Base-by-base conservation (phyloP, 768 basidiomycete genomes). In the Suillus clintonianus region DNA sequence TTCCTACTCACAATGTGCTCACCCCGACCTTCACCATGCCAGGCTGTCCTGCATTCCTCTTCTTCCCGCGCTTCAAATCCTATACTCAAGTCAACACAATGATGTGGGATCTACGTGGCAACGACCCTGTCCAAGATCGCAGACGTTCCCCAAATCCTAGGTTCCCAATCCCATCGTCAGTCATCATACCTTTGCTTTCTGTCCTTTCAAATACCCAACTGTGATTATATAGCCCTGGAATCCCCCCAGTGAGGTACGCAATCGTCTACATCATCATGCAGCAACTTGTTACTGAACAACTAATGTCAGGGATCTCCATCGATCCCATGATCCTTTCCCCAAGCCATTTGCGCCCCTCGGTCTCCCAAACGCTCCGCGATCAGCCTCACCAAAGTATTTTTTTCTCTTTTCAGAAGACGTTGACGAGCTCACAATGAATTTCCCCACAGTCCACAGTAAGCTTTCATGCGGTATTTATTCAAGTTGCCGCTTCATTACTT, bases 11-110 rank as follows among this genome's bases (percentile, higher is more conserved):
- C 13, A 27, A 63, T 54, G 11, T 24, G 30, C 54, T 53, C 65
- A 47, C 51, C 13, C 62, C 60, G 60, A 59, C 63, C 64, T 56
- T 43, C 65, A 39, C 41, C 65, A 76, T 76, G 74, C 64, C 76
- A 60, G 66, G 74, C 64, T 76, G 74, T 63, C 72, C 76, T 22
- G 17, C 69, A 50, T 62, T 77, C 36, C 68, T 73, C 3, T 72
- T 62, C 59, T 77, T 76, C 53, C 76, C 74, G 13, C 76, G 72
- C 67, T 74, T 76, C 5, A 77, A 69, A 50, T 64, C 74, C 50
- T 77, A 77, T 30, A 77, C 71, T 7, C 71, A 77, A 47, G 63
- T 76, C n/a, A 74, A 76, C 34, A 27, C 72, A 24, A 65, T 58
- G 68, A 69, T 59, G 74, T 77, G 72, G 74, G 76, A 76, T 36